Evolutionary conservation across 106 monocot species (phyloP), one percentile per base, ranked within the genome.

Genomic region (Cymbidium sinense): DNA sequence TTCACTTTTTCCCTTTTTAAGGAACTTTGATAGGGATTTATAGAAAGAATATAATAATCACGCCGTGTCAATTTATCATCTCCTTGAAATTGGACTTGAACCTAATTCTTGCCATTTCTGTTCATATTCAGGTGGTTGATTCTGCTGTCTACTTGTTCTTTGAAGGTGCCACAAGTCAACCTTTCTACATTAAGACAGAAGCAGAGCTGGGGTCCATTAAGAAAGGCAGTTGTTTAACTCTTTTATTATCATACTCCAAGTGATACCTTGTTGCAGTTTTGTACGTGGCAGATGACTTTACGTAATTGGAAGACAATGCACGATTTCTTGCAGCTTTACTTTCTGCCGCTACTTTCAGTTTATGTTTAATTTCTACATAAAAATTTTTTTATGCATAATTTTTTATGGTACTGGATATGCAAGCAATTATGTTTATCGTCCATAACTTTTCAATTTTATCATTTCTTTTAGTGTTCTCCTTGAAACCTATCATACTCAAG

Each of bases 111-210:
- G 39, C 20, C 37, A 36, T 20, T 71, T 19, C 69, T 39, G 15
- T 71, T 35, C 15, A 5, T 71, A 65, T 84, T 77, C 82, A 89
- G 89, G 79, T 86, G 81, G 74, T 39, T 84, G 77, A 83, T 79
- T 79, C 77, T 84, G 73, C 74, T n/a, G 50, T 77, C 74, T 89
- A 64, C 81, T 81, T 89, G 73, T 73, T 86, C 33, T 79, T 77
- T 77, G 74, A 84, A 81, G 81, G 89, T 71, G 78, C 76, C 44
- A 72, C 64, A 70, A 43, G 79, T 78, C 75, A 36, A 64, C 13
- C 52, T 11, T 43, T 77, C 44, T 51, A 70, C 81, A 36, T 67
- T 65, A 76, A 77, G 43, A 58, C 73, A 15, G 79, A 62, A 23
- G 30, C 52, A 31, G 83, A 86, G 23, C 78, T 78, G 43, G 81